Evolutionary conservation across 805 yeast genomes (phyloP).

Genomic region (Myxozyma neotropica): DNA sequence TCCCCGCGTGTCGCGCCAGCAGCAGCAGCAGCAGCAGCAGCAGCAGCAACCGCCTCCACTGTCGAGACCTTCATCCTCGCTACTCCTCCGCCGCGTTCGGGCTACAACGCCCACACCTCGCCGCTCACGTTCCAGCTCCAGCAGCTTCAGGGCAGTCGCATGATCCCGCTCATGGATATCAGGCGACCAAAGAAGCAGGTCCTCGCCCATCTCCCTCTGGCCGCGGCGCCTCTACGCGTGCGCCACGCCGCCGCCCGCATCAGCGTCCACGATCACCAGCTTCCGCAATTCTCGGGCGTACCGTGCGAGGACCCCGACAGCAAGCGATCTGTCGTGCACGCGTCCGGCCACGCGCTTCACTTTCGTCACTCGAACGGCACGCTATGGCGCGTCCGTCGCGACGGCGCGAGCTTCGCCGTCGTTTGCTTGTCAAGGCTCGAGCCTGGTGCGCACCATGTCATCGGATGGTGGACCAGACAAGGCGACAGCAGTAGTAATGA

Average conservation of each 20-base stretch:
- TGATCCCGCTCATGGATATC: slow-evolving; percentile 15
- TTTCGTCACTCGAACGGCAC: slow-evolving; percentile 7
- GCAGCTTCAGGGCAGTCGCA: slow-evolving; percentile 5
- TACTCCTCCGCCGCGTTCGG: slow-evolving; percentile 21
- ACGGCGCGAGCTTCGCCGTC: background rate
- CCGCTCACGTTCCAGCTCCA: slow-evolving; percentile 22
- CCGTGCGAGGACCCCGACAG: slow-evolving; percentile 2
- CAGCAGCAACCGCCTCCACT: background rate
- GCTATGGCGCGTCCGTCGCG: slow-evolving; percentile 8
- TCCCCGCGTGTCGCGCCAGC: background rate
- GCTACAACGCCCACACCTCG: background rate
- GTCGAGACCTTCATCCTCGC: slow-evolving; percentile 18
- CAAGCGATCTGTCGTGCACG: background rate
- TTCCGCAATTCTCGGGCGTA: slow-evolving; percentile 11
- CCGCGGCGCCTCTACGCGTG: slow-evolving; percentile 4
- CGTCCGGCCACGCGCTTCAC: slow-evolving; percentile 1
- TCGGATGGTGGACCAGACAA: slow-evolving; percentile 19
- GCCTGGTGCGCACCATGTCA: background rate
- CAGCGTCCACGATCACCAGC: slow-evolving; percentile 5
- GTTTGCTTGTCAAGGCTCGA: background rate
- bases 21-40: too few species aligned
- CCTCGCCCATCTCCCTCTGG: background rate
- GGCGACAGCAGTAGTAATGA: background rate
- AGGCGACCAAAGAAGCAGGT: background rate
- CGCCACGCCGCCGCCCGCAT: slow-evolving; percentile 2